Conservation (phyloP, 208 protist species). For the Lotmaria passim region DNA sequence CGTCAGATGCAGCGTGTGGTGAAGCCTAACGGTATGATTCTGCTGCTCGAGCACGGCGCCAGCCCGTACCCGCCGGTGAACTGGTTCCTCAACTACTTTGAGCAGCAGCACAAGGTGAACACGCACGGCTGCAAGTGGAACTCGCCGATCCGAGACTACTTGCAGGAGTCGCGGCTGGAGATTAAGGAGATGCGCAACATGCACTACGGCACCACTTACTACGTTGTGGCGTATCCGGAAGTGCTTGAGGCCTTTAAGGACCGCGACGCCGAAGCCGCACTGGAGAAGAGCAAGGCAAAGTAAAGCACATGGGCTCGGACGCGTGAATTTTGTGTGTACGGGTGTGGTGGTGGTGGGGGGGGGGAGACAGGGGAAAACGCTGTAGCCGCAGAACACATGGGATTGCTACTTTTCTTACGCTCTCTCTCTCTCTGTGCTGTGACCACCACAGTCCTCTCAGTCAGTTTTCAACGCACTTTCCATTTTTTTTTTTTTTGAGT, state of each 20-base stretch:
- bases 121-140: slow-evolving; percentile 91
- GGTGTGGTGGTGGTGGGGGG: neutral
- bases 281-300: slow-evolving; percentile 21
- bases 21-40: slow-evolving; percentile 88
- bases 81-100: slow-evolving; percentile 90
- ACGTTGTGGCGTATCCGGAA: slow-evolving; percentile 88
- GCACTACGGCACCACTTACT: slow-evolving; percentile 93
- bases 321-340: neutral
- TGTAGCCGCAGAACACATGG: no score
- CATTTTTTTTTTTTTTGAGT: neutral
- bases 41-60: slow-evolving; percentile 89
- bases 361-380: neutral
- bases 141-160: slow-evolving; percentile 74
- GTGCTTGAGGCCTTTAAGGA: slow-evolving; percentile 70
- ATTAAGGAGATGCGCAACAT: slow-evolving; percentile 86
- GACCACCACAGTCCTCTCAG: no score
- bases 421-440: neutral
- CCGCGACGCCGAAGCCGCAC: slow-evolving; percentile 24
- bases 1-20: slow-evolving; percentile 91
- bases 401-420: neutral
- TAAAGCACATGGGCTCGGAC: neutral
- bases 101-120: slow-evolving; percentile 77
- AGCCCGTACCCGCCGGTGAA: slow-evolving; percentile 87
- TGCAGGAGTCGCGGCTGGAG: slow-evolving; percentile 79
- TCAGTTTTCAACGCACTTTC: no score